A percentile compares a stretch with the other conserved stretches of the same genome.
phyloP scores from a whole-genome alignment of 345 rosid genomes.

The Zanthoxylum bungeanum region DNA sequence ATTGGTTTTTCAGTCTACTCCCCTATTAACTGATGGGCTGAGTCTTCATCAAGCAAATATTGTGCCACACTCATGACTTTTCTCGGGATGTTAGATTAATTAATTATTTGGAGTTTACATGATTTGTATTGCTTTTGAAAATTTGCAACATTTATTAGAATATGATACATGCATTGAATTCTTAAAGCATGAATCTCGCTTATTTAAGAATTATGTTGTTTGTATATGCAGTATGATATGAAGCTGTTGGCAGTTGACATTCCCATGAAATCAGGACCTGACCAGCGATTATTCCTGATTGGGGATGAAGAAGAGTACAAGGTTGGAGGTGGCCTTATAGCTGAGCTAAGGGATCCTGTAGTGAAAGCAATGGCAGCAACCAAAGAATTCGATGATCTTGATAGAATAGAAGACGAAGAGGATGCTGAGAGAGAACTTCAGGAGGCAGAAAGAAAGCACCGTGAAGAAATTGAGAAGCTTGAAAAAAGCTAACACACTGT shows the following conservation, averaged over 20 bases:
- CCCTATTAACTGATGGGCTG: neutral
- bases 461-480: conserved; percentile 62
- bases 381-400: conserved; percentile 88
- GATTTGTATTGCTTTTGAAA: neutral
- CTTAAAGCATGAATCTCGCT: neutral
- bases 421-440: conserved; percentile 69
- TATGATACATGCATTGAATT: no score
- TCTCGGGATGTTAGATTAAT: neutral
- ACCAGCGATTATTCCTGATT: conserved; percentile 70
- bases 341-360: conserved; percentile 85
- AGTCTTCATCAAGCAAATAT: neutral
- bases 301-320: conserved; percentile 91
- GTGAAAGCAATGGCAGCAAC: conserved; percentile 90
- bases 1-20: neutral
- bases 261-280: conserved; percentile 92
- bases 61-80: neutral
- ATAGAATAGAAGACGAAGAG: conserved; percentile 79
- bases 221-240: conserved; percentile 62
- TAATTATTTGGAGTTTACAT: neutral
- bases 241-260: conserved; percentile 81
- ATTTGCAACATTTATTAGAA: no score
- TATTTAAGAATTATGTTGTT: conserved; percentile 9
- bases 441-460: conserved; percentile 76
- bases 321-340: conserved; percentile 83
- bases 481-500: conserved; percentile 46